Evolutionary conservation across 129 eudicot genomes (phyloP).

Genomic region (Helianthus annuus): DNA sequence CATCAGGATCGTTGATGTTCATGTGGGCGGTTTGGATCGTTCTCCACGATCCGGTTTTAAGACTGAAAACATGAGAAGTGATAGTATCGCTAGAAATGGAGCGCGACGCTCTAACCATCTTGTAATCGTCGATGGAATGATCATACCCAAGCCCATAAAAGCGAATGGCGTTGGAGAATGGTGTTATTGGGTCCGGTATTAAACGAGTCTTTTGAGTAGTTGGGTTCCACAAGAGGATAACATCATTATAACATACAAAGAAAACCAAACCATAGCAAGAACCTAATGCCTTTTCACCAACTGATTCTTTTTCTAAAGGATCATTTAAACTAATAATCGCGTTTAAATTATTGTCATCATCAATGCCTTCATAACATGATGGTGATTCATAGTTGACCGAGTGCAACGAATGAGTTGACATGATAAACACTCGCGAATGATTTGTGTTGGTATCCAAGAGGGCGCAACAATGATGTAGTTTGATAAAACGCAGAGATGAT

Average conservation of each 20-base stretch:
- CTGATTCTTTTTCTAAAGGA: conserved; percentile 13
- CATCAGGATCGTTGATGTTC: conserved; percentile 7
- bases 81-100: conserved; percentile 3
- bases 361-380: conserved; percentile 20
- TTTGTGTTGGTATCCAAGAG: conserved; percentile 9
- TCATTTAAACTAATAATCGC: conserved; percentile 15
- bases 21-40: background rate
- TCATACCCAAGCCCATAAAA: conserved; percentile 32
- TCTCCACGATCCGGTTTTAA: conserved; percentile 21
- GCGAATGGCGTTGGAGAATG: conserved; percentile 5
- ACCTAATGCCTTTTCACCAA: conserved; percentile 13
- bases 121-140: background rate
- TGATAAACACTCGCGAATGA: conserved; percentile 23
- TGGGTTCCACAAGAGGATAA: conserved; percentile 36
- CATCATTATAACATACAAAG: conserved; percentile 11
- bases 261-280: conserved; percentile 33
- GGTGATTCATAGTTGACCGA: conserved; percentile 23
- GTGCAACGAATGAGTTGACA: conserved; percentile 25
- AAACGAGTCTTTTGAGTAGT: conserved; percentile 12
- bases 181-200: conserved; percentile 8
- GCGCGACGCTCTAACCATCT: conserved; percentile 16
- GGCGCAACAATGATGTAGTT: conserved; percentile 22
- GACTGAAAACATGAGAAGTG: conserved; percentile 23
- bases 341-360: conserved; percentile 1
- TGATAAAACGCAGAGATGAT: conserved; percentile 24